Evolutionary conservation across 192 early-diverging fungal genomes (phyloP).

Genomic region (Neocallimastix lanati): DNA sequence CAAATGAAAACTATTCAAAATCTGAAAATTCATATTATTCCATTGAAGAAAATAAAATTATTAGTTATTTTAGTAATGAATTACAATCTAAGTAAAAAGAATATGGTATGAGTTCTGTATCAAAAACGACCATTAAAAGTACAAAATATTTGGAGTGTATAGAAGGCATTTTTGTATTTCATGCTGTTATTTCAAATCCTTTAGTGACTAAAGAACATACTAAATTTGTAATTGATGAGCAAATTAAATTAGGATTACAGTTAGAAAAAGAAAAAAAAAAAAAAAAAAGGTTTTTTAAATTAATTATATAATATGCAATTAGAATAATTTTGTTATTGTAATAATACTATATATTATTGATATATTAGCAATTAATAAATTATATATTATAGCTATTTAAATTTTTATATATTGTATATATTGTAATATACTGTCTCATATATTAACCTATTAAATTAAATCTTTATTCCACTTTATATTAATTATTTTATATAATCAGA

Average conservation of each 20-base stretch:
- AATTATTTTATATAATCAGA: no score
- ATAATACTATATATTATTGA: no score
- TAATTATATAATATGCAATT: no score
- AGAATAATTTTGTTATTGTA: no score
- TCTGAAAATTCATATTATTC: neutral
- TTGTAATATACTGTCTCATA: no score
- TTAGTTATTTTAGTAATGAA: neutral
- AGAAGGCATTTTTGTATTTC: constrained; percentile 20
- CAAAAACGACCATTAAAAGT: constrained; percentile 14
- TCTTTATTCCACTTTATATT: no score
- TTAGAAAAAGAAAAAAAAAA: constrained; percentile 12
- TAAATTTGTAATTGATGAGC: constrained; percentile 17
- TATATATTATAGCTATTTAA: no score
- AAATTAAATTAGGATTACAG: constrained; percentile 12
- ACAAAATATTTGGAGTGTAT: neutral
- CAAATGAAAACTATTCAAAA: constrained; percentile 4
- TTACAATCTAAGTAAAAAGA: neutral
- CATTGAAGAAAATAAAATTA: neutral
- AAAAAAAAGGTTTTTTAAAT: no score
- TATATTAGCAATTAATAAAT: no score
- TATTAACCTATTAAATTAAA: no score
- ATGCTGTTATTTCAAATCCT: constrained; percentile 31
- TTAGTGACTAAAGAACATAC: constrained; percentile 30
- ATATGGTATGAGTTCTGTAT: constrained; percentile 13
- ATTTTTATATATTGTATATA: no score